phyloP scores from a whole-genome alignment of 805 yeast genomes.

The Candida pini region DNA sequence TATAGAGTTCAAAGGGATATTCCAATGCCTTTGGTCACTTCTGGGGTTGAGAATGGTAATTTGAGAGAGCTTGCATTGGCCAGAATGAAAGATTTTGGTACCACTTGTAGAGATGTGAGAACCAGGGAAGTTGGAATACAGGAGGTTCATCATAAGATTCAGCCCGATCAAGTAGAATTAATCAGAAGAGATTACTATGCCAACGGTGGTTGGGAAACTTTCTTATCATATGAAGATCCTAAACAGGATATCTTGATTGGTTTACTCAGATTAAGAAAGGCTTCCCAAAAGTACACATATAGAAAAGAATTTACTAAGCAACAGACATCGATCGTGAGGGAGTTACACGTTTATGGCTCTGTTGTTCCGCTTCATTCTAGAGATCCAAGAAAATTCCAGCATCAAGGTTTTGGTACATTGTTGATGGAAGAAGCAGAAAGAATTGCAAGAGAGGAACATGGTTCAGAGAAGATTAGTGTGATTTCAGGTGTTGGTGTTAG shows the following conservation, averaged over 20 bases:
- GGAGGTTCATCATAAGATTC: slow-evolving; percentile 94
- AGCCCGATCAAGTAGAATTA: slow-evolving; percentile 94
- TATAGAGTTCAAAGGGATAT: slow-evolving; percentile 98
- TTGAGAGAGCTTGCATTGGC: slow-evolving; percentile 92
- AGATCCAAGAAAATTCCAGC: slow-evolving; percentile 97
- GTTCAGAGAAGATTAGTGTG: slow-evolving; percentile 84
- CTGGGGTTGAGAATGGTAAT: slow-evolving; percentile 98
- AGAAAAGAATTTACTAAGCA: slow-evolving; percentile 81
- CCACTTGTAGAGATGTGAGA: slow-evolving; percentile 91
- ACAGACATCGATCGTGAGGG: slow-evolving; percentile 92
- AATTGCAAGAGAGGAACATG: slow-evolving; percentile 92
- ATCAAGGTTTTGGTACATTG: slow-evolving; percentile 97
- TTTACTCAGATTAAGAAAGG: slow-evolving; percentile 77
- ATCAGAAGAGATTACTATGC: slow-evolving; percentile 95
- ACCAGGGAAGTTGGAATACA: slow-evolving; percentile 98
- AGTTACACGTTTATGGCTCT: slow-evolving; percentile 93
- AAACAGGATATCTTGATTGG: slow-evolving; percentile 94
- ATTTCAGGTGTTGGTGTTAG: slow-evolving; percentile 98
- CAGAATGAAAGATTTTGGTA: slow-evolving; percentile 97
- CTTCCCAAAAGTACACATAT: slow-evolving; percentile 83
- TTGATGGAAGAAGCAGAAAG: slow-evolving; percentile 98
- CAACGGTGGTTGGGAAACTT: slow-evolving; percentile 98
- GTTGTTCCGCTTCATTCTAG: slow-evolving; percentile 95
- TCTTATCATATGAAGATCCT: slow-evolving; percentile 93
- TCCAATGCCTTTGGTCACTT: slow-evolving; percentile 96